Base-by-base conservation (phyloP, 2,329 filamentous ascomycete genomes). In the Xylaria sp. region DNA sequence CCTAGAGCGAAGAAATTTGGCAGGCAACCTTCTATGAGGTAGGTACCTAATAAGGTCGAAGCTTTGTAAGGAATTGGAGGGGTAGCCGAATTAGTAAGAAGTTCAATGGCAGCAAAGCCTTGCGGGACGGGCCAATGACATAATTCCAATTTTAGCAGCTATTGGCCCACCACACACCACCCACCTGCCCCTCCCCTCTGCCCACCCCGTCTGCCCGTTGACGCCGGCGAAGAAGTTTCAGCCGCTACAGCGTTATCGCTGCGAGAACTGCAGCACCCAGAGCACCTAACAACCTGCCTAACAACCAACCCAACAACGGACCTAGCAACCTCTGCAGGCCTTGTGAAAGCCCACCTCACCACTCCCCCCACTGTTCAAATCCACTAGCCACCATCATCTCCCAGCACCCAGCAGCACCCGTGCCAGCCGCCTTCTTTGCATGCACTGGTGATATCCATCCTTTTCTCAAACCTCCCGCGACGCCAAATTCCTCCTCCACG, bases 361-460 rank as follows among this genome's bases (percentile, higher is more conserved):
- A 47, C 42, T 34, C 50, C 50, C 42, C 55, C 52, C 52, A 60
- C 55, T 52, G 56, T 37, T 42, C 43, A 18, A 43, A 43, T 51
- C 40, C 50, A 39, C 48, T 40, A 52, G 50, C 55, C 58, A 53
- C 55, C 56, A 56, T 61, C 58, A 58, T 60, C 52, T 60, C 52
- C 50, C 49, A 58, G 43, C 24, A 59, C 48, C 51, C 57, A 42
- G 50, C 45, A 52, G 29, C 29, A 34, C 9, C 29, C 50, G 43
- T 50, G 37, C 47, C 39, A 52, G 47, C 52, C 49, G 50, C 7
- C 55, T 46, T 49, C 49, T 60, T 56, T 54, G 57, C 53, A 58
- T 51, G 58, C 29, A 34, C 54, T 58, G 50, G 50, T 56, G 56
- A 60, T 60, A 58, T 52, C 50, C 52, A 49, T 57, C 52, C 52